Conservation (phyloP, 495 filamentous ascomycete genomes). For the Neurospora tetrasperma region DNA sequence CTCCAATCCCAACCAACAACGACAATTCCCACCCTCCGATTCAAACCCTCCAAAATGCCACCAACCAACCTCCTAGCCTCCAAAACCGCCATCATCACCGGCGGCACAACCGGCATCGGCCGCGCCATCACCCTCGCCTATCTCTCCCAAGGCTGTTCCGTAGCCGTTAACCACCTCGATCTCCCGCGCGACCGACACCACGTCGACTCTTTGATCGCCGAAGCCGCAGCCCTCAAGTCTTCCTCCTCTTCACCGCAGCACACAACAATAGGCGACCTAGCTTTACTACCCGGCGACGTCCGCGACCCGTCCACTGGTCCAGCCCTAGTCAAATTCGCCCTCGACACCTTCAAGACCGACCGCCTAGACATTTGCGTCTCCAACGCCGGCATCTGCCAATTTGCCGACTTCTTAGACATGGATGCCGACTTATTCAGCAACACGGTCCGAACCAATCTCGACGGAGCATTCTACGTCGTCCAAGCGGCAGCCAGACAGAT, state of each 20-base stretch:
- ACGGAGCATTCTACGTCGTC: constrained; percentile 74
- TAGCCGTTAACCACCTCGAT: constrained; percentile 61
- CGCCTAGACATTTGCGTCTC: constrained; percentile 72
- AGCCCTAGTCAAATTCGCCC: constrained; percentile 45
- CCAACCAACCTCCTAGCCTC: constrained; percentile 45
- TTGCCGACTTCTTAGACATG: constrained; percentile 71
- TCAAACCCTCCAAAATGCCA: constrained; percentile 29
- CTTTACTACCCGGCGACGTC: constrained; percentile 56
- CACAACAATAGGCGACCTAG: constrained; percentile 30
- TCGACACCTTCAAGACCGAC: constrained; percentile 40
- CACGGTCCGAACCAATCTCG: constrained; percentile 69
- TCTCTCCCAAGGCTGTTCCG: constrained; percentile 56
- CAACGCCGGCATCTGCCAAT: constrained; percentile 79
- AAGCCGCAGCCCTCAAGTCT: constrained; percentile 35
- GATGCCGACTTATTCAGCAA: constrained; percentile 48
- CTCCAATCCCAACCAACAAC: background rate
- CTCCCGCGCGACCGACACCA: constrained; percentile 42
- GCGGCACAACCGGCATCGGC: constrained; percentile 67
- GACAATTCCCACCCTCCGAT: background rate
- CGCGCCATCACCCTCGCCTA: constrained; percentile 65
- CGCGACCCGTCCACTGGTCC: constrained; percentile 52
- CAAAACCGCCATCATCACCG: constrained; percentile 68
- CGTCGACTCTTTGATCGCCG: constrained; percentile 42
- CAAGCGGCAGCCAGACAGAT: constrained; percentile 79
- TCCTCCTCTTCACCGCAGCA: background rate